These are phyloP conservation scores for Pseudogymnoascus sp. DNA, from an alignment of 2,329 filamentous ascomycete species.

Conservation along the genomic window DNA sequence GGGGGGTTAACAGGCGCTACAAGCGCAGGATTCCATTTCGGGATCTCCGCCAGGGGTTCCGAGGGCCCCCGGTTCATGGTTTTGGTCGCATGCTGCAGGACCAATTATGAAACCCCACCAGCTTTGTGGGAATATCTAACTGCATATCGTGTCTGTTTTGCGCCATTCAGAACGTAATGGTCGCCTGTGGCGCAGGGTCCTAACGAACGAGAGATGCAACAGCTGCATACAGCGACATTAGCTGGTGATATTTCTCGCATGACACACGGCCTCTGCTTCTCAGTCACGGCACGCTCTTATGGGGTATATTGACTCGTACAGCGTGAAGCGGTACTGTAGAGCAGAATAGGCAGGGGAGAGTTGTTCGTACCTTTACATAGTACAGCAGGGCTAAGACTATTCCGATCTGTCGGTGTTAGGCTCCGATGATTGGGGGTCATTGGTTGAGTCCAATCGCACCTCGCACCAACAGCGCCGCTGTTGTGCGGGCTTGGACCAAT, in stretches of 20 bases:
- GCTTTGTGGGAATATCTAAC: background rate
- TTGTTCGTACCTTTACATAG: background rate
- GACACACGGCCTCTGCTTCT: background rate
- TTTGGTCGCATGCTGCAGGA: background rate
- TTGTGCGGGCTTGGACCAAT: background rate
- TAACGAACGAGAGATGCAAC: background rate
- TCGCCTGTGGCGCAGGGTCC: background rate
- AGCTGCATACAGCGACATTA: background rate
- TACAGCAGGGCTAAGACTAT: background rate
- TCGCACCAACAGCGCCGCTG: background rate
- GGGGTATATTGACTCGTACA: background rate
- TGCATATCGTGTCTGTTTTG: background rate
- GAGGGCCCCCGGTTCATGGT: background rate
- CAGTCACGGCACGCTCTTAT: background rate
- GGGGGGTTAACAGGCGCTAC: constrained; percentile 3
- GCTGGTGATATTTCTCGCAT: background rate
- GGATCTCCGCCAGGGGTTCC: background rate
- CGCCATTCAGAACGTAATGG: background rate
- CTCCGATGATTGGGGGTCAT: background rate
- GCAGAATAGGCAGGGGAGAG: background rate
- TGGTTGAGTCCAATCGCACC: background rate
- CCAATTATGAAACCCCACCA: constrained; percentile 1
- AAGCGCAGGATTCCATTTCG: constrained; percentile 7
- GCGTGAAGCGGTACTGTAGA: background rate
- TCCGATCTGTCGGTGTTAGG: background rate